Conservation (phyloP, 164 flowering plant species). For the Chimonanthus salicifolius region DNA sequence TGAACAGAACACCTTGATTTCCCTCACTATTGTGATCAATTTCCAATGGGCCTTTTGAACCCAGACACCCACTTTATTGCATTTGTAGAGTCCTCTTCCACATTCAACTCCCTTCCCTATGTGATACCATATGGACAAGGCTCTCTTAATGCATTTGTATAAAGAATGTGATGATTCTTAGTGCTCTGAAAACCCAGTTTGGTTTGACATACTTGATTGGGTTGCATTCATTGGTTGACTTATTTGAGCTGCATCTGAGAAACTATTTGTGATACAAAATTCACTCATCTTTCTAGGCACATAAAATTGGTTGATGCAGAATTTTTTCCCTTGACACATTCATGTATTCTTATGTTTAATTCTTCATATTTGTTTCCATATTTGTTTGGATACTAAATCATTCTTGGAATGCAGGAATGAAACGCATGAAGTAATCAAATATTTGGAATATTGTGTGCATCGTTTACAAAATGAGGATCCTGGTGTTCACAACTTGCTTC, state of each 20-base stretch:
- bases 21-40: too few relatives aligned
- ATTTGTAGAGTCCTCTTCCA: too few relatives aligned
- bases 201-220: background rate
- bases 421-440: constrained; percentile 96
- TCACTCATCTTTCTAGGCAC: background rate
- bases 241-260: background rate
- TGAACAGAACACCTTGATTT: too few relatives aligned
- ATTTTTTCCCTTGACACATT: background rate
- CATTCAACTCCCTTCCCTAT: too few relatives aligned
- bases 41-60: too few relatives aligned
- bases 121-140: too few relatives aligned
- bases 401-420: constrained; percentile 68
- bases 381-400: background rate
- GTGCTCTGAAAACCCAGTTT: background rate
- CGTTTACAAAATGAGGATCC: constrained; percentile 96
- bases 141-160: too few relatives aligned
- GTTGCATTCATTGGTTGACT: background rate
- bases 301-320: background rate
- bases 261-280: background rate
- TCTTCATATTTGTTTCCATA: background rate
- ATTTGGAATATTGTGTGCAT: constrained; percentile 90
- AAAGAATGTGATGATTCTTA: background rate
- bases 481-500: constrained; percentile 92
- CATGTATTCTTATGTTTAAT: background rate
- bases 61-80: too few relatives aligned